A percentile compares a stretch with the other conserved stretches of the same genome.
Evolutionary conservation across 805 yeast species (phyloP).

Genomic region (Candida golubevii): DNA sequence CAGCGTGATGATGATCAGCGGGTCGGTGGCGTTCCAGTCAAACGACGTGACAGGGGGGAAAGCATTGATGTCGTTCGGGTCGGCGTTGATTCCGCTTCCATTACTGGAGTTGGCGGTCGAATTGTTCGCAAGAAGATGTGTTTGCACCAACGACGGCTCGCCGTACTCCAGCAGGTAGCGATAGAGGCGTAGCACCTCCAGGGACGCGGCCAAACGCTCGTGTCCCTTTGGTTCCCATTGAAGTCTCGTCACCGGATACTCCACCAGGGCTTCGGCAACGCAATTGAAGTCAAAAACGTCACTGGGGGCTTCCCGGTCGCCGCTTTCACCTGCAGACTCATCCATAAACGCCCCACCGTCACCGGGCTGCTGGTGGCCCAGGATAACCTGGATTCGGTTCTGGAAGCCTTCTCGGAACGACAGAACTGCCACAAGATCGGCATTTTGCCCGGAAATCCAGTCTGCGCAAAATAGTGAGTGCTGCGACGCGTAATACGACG

Average conservation of each 20-base stretch:
- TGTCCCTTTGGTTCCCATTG: conserved; percentile 63
- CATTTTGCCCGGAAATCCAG: conserved; percentile 27
- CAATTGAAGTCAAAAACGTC: conserved; percentile 38
- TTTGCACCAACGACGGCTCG: conserved; percentile 34
- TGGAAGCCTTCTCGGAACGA: conserved; percentile 74
- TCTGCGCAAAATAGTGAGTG: conserved; percentile 34
- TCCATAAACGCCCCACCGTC: not conserved
- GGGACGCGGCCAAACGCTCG: conserved; percentile 60
- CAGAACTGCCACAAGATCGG: conserved; percentile 59
- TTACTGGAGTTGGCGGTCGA: conserved; percentile 33
- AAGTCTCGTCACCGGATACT: conserved; percentile 66
- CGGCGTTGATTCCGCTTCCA: conserved; percentile 25
- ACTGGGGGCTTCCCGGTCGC: not conserved
- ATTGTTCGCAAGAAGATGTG: conserved; percentile 39
- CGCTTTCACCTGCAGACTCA: not conserved
- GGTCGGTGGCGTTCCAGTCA: conserved; percentile 82
- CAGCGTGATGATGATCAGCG: conserved; percentile 70
- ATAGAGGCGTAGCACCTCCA: conserved; percentile 69
- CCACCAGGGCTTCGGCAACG: conserved; percentile 49
- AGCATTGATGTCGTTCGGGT: conserved; percentile 43
- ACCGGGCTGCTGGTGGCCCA: conserved; percentile 23
- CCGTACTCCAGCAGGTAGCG: conserved; percentile 43
- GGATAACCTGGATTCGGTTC: conserved; percentile 57
- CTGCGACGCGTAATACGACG: conserved; percentile 19
- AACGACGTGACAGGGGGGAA: conserved; percentile 90